Evolutionary conservation across 2,329 filamentous ascomycete genomes (phyloP), one percentile per base, ranked within the genome.

Genomic region (Diaporthe ampelina): DNA sequence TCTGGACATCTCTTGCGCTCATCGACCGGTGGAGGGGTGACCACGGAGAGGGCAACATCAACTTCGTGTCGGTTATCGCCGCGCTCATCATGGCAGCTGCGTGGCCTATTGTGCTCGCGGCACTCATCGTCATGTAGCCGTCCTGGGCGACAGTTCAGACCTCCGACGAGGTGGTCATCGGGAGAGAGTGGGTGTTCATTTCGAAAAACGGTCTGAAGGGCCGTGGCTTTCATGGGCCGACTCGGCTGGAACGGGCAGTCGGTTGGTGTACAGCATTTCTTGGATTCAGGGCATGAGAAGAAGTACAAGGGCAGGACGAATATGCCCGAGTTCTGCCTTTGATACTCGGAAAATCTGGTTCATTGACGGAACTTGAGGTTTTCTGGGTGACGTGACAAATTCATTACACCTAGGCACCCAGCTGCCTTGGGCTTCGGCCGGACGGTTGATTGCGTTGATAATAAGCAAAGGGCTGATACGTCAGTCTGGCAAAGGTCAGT

Each of bases 11-110:
- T 1, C 9, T 75, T 48, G 70, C 77, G 40, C 75, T 80, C 58
- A 77, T 79, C n/a, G 79, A 80, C 74, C 76, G 79, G 43, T 80
- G 79, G 79, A 75, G 78, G 40, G 79, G 79, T 4, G 76, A 76
- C 9, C 77, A 80, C 58, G 78, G 78, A 24, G 76, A 74, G 9
- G 70, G 74, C 4, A 35, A 69, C 21, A 78, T 78, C 2, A 63
- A 70, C 35, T 71, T 78, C 40, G 43, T 72, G 11, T 74, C 76
- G 1, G 73, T 79, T 11, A 21, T 79, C 21, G 77, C 73, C 0
- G 78, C 79, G 0, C 7, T 78, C 0, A 7, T 78, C 32, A 58
- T 80, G 29, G 65, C 79, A 21, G 71, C 75, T 19, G 52, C 73
- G 9, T 80, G 79, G 79, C 79, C 79, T 0, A 58, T 72, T 2